Evolutionary conservation across 1,139 yeast species (phyloP).

Genomic region (Diutina rugosa): DNA sequence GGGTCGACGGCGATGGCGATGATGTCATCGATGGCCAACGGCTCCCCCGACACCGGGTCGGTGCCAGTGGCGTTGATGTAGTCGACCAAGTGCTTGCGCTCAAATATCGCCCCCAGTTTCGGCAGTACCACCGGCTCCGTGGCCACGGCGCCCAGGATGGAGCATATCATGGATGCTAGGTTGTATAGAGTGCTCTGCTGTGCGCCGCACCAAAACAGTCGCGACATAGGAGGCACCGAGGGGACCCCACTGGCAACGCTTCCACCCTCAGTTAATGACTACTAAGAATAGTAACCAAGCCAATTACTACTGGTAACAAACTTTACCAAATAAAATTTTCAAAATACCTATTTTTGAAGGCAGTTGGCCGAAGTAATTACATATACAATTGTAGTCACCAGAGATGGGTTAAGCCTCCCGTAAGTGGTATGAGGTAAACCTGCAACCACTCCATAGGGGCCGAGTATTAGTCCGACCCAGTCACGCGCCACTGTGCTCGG

Average conservation of each 20-base stretch:
- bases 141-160: constrained; percentile 58
- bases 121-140: constrained; percentile 65
- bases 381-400: no score
- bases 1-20: constrained; percentile 24
- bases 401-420: no score
- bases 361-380: no score
- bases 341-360: no score
- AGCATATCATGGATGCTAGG: constrained; percentile 5
- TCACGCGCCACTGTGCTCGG: no score
- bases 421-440: no score
- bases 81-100: constrained; percentile 42
- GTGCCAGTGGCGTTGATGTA: constrained; percentile 53
- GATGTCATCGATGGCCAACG: constrained; percentile 46
- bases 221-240: background rate
- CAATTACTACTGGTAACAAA: no score
- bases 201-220: background rate
- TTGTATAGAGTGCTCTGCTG: background rate
- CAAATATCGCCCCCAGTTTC: constrained; percentile 62
- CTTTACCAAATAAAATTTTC: no score
- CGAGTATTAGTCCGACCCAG: no score
- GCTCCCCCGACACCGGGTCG: constrained; percentile 68
- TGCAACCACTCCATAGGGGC: background rate
- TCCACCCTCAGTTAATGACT: no score
- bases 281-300: no score
- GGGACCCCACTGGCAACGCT: background rate